Evolutionary conservation across 2,329 filamentous ascomycete species (phyloP).

Genomic region (Blastomyces silverae): DNA sequence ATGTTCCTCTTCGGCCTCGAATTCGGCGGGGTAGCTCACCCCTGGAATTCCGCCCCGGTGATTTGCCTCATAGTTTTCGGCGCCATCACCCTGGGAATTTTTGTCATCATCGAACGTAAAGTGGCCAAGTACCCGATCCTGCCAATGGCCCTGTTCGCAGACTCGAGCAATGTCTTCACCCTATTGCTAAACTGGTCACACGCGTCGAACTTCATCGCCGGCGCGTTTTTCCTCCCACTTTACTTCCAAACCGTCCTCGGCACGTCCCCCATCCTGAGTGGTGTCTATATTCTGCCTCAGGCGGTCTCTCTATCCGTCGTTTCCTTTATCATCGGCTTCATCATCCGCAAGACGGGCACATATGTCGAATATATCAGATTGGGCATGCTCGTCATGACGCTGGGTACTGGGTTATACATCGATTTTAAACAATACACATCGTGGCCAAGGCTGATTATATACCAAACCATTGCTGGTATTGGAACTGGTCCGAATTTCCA

Average conservation of each 20-base stretch:
- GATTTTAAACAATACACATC: constrained; percentile 49
- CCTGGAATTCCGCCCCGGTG: constrained; percentile 69
- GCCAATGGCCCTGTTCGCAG: constrained; percentile 63
- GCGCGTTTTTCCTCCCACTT: constrained; percentile 72
- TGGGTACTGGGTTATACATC: constrained; percentile 62
- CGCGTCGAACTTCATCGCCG: constrained; percentile 68
- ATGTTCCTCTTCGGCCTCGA: constrained; percentile 84
- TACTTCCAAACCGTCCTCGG: constrained; percentile 76
- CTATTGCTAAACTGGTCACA: constrained; percentile 65
- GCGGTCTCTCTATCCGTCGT: constrained; percentile 60
- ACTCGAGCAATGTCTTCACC: constrained; percentile 58
- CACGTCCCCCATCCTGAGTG: constrained; percentile 61
- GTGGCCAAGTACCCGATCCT: constrained; percentile 71
- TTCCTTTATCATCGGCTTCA: constrained; percentile 57
- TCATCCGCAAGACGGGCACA: constrained; percentile 65
- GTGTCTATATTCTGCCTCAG: constrained; percentile 66
- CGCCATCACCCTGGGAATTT: constrained; percentile 54
- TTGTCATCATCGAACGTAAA: constrained; percentile 66
- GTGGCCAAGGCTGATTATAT: constrained; percentile 46
- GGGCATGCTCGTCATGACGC: constrained; percentile 53
- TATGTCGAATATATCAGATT: constrained; percentile 56
- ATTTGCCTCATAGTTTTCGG: constrained; percentile 75
- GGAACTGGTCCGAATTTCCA: constrained; percentile 60
- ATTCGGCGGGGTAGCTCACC: constrained; percentile 67
- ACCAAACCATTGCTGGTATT: constrained; percentile 54